A percentile compares a stretch with the other conserved stretches of the same genome.
Conservation (phyloP, 106 monocot genomes). For the Xerophyta viscosa region DNA sequence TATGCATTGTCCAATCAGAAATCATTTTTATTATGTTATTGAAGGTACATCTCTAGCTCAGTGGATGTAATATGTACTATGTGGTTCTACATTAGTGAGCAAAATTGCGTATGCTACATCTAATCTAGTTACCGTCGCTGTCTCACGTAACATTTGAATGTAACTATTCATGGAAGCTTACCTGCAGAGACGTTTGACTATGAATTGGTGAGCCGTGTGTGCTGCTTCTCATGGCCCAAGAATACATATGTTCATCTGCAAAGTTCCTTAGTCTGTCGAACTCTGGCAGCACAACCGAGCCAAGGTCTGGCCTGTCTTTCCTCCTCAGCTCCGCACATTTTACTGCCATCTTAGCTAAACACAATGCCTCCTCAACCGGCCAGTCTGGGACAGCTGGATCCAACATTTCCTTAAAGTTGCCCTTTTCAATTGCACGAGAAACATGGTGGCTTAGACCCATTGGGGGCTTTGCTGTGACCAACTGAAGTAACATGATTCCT, state of each 20-base stretch:
- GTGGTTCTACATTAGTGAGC: neutral
- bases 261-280: conserved; percentile 12
- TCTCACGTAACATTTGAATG: neutral
- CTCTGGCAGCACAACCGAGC: conserved; percentile 33
- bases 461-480: conserved; percentile 48
- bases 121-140: neutral
- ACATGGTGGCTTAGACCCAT: conserved; percentile 58
- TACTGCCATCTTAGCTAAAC: conserved; percentile 31
- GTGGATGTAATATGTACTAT: too few species aligned
- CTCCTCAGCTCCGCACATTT: conserved; percentile 48
- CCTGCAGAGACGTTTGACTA: conserved; percentile 3
- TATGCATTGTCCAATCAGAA: neutral
- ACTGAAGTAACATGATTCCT: conserved; percentile 53
- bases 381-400: conserved; percentile 47
- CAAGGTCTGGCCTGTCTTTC: conserved; percentile 62
- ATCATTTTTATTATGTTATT: neutral
- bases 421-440: conserved; percentile 33
- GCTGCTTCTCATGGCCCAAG: conserved; percentile 1
- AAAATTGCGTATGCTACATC: neutral
- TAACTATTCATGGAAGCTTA: neutral
- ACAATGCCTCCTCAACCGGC: conserved; percentile 43
- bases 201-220: conserved; percentile 5
- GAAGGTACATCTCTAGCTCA: neutral
- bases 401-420: conserved; percentile 29
- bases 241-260: conserved; percentile 10